Percentiles rank a stretch among this genome's conserved stretches.
These are phyloP conservation scores for Bolboschoenoplectus hybrid DNA, from an alignment of 202 grass and related monocot species.

Conservation along the genomic window DNA sequence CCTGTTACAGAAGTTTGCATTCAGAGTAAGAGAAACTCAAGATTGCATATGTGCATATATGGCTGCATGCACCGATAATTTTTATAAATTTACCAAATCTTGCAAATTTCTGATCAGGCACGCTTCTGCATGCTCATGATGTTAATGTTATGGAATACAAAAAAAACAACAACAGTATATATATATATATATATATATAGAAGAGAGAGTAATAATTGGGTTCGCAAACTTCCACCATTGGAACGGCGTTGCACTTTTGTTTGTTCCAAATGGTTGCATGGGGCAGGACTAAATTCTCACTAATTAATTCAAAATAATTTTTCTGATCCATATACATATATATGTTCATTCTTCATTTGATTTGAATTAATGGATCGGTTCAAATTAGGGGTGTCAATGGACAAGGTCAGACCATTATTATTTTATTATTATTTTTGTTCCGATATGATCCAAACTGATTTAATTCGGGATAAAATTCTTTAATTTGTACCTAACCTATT, in stretches of 20 bases:
- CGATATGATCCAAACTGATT: accelerated
- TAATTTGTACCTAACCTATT: no score
- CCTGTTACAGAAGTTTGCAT: background rate
- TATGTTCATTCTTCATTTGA: no score
- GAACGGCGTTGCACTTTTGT: background rate
- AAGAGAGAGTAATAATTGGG: background rate
- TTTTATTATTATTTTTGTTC: no score
- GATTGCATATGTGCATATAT: background rate
- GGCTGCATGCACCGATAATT: background rate
- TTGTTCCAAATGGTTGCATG: background rate
- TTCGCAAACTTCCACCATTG: background rate
- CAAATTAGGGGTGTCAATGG: no score
- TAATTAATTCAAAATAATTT: no score
- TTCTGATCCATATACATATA: no score
- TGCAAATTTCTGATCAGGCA: conserved; percentile 8
- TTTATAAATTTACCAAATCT: background rate
- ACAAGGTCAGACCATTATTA: no score
- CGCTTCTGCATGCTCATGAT: background rate
- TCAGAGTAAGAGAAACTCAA: background rate
- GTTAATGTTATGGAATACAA: background rate
- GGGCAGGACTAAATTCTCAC: background rate
- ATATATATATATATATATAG: no score
- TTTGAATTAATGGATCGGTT: no score
- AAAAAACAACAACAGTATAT: background rate
- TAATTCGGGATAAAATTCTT: no score